Evolutionary conservation across 768 basidiomycete genomes (phyloP), one percentile per base, ranked within the genome.

Genomic region (Tricholoma saponaceum): DNA sequence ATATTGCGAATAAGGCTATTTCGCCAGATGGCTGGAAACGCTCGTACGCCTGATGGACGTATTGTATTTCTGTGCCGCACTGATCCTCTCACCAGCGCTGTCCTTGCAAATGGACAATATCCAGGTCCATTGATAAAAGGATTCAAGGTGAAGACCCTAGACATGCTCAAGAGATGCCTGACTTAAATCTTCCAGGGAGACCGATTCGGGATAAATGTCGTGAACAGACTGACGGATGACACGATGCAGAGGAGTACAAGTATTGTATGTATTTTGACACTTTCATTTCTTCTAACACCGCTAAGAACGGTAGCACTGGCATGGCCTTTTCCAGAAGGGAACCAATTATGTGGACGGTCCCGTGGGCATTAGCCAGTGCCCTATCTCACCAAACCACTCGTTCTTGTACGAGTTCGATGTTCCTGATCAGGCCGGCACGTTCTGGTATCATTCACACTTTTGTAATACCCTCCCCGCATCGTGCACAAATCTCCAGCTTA

Each of bases 221-320:
- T 64, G 44, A 74, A 81, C 58, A 32, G 68, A 9, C 64, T 81
- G 51, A 69, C 64, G 5, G 74, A 80, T 50, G 58, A 60, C 6
- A 69, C 72, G 14, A 75, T 75, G 74, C 60, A 74, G 37, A 69
- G 66, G n/a, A 71, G 67, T 22, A 79, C 77, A 5, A 76, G 76
- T 8, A 67, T 79, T 51, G 77, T 78, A 66, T 46, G 73, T 47
- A 33, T 14, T n/a, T 22, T 10, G 41, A 35, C 0, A 53, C 20
- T 32, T 8, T 3, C 41, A 22, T 26, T 20, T 20, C 22, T 35
- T 37, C 1, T 25, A 13, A 37, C 56, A 53, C 22, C 12, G 9
- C 22, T n/a, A 10, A 26, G 1, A 16, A 0, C 1, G 26, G 13
- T 59, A 72, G 70, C 69, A 74, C 56, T 75, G 70, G 69, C 71